These are phyloP conservation scores for Oryza rufipogon DNA, from an alignment of 176 grass and related monocot genomes.

Conservation along the genomic window DNA sequence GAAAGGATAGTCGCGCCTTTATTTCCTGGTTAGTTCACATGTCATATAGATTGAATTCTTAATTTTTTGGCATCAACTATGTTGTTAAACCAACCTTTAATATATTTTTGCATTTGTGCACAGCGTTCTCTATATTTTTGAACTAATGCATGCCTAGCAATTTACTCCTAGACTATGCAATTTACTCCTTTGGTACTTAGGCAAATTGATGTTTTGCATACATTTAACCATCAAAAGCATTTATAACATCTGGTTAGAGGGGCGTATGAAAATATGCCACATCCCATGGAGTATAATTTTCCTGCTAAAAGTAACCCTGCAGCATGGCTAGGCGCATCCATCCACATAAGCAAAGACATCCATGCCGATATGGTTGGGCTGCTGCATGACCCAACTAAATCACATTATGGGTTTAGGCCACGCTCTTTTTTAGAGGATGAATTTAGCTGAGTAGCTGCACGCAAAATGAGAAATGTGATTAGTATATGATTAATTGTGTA, in stretches of 20 bases:
- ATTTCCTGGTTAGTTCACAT: constrained; percentile 66
- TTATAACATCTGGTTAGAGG: not conserved
- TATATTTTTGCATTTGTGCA: constrained; percentile 4
- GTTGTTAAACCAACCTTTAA: not conserved
- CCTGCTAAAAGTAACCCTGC: too few relatives aligned
- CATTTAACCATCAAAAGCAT: not conserved
- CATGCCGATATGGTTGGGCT: too few relatives aligned
- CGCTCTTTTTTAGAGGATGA: too few relatives aligned
- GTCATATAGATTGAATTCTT: not conserved
- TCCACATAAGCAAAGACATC: too few relatives aligned
- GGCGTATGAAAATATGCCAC: too few relatives aligned
- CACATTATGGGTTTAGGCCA: too few relatives aligned
- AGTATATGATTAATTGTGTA: too few relatives aligned
- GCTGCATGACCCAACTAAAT: too few relatives aligned
- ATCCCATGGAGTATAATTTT: too few relatives aligned
- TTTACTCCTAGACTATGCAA: not conserved
- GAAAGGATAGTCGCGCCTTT: constrained; percentile 47
- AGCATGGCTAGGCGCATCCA: too few relatives aligned
- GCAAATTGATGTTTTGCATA: not conserved
- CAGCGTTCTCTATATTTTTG: not conserved
- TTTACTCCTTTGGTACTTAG: not conserved
- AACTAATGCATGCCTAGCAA: not conserved
- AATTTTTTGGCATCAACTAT: not conserved
- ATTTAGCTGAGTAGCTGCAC: too few relatives aligned
- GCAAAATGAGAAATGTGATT: too few relatives aligned